phyloP scores from a whole-genome alignment of 1,284 basidiomycete genomes.

The Cutaneotrichosporon dermatis region DNA sequence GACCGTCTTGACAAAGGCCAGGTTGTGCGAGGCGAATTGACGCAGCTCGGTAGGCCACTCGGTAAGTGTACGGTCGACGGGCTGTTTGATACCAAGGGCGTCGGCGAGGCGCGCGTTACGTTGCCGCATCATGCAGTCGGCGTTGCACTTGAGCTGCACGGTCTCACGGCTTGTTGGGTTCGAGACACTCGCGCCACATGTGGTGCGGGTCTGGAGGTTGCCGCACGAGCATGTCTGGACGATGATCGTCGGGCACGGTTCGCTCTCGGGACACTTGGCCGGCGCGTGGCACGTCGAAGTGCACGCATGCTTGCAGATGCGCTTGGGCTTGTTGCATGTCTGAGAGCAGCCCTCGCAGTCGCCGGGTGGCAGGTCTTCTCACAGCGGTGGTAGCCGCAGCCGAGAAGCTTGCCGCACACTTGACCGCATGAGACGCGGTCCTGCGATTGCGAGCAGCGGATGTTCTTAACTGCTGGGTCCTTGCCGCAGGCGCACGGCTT shows the following conservation, averaged over 20 bases:
- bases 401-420: constrained; percentile 67
- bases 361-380: constrained; percentile 71
- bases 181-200: constrained; percentile 60
- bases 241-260: constrained; percentile 63
- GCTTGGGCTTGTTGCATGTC: constrained; percentile 74
- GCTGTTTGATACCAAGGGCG: constrained; percentile 67
- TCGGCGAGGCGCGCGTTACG: constrained; percentile 80
- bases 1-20: constrained; percentile 63
- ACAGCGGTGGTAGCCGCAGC: constrained; percentile 82
- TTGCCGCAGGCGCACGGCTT: constrained; percentile 85
- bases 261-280: constrained; percentile 68
- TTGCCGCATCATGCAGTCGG: constrained; percentile 73
- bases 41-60: constrained; percentile 62
- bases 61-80: constrained; percentile 49
- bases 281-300: constrained; percentile 77
- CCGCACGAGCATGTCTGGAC: constrained; percentile 74
- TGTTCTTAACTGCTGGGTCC: constrained; percentile 55
- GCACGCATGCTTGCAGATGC: constrained; percentile 73
- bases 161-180: constrained; percentile 51
- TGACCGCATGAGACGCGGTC: constrained; percentile 78
- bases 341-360: constrained; percentile 70
- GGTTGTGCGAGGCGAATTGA: constrained; percentile 58
- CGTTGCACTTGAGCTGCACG: constrained; percentile 65
- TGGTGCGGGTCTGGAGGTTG: constrained; percentile 63
- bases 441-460: constrained; percentile 62